Base-by-base conservation (phyloP, 805 yeast genomes). In the Lachancea thermotolerans region DNA sequence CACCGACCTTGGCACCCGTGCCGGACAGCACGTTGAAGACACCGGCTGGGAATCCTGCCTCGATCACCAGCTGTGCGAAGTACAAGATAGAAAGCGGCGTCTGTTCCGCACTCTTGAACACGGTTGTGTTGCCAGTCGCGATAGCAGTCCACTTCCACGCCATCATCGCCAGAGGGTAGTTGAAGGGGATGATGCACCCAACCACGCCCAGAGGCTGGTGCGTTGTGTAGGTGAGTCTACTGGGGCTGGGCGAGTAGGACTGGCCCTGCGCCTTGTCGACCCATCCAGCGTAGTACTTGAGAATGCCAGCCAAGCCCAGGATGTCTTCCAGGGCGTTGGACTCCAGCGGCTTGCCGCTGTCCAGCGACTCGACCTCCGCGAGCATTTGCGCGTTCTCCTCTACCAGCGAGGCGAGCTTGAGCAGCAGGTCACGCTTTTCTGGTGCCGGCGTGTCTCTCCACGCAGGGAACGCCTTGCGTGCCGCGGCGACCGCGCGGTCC, bases 211-310 rank as follows among this genome's bases (percentile, higher is more conserved):
- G 56, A 44, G 79, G 79, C 59, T 73, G 76, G 54, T 77, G 79
- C 35, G 73, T 62, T 12, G 79, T 76, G 58, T 72, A 75, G 16
- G 74, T 72, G 45, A 77, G 70, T 60, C 79, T 80, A 35, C 74
- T 69, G 35, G 69, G 67, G 35, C 75, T 79, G 9, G 80, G 76
- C 55, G 82, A 82, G 49, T 82, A 72, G 12, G 83, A 73, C 48
- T 75, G 70, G 14, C 95, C 95, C 46, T 68, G 69, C 44, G 79
- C 70, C 66, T 81, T 78, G 64, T 83, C 86, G 42, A 88, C 84
- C 75, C 81, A 78, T 18, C 93, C 91, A 36, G 87, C 88, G 57
- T 77, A 76, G 59, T 81, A 82, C 54, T 76, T 75, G 66, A 81
- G 70, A 32, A 76, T 75, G 49, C 69, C 75, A 33, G 77, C 73